These are phyloP conservation scores for Castanospermum australe DNA, from an alignment of 306 rosid species.

Conservation along the genomic window DNA sequence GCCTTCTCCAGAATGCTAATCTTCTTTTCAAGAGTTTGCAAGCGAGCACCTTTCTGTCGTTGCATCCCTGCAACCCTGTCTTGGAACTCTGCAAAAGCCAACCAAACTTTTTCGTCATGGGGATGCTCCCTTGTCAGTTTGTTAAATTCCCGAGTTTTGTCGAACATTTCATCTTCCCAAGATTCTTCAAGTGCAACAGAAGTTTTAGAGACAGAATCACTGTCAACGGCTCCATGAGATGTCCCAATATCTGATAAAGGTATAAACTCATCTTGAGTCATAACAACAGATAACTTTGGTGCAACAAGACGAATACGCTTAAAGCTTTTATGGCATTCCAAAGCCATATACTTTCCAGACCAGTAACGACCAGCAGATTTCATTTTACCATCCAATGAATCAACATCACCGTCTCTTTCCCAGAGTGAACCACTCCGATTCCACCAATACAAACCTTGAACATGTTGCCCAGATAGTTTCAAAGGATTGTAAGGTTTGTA, in stretches of 20 bases:
- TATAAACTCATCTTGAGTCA: conserved; percentile 57
- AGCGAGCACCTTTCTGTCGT: conserved; percentile 94
- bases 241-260: conserved; percentile 56
- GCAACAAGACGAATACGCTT: conserved; percentile 67
- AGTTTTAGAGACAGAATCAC: conserved; percentile 34
- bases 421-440: conserved; percentile 42
- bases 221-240: conserved; percentile 38
- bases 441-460: conserved; percentile 47
- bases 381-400: conserved; percentile 64
- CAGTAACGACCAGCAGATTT: conserved; percentile 86
- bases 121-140: conserved; percentile 84
- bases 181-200: conserved; percentile 65
- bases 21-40: conserved; percentile 91
- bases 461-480: conserved; percentile 38
- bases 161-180: conserved; percentile 89
- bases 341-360: conserved; percentile 83
- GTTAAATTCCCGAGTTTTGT: conserved; percentile 83
- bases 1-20: conserved; percentile 97
- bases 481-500: conserved; percentile 55
- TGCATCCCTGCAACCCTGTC: conserved; percentile 82
- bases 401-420: conserved; percentile 79
- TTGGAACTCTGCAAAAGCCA: conserved; percentile 85
- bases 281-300: conserved; percentile 41
- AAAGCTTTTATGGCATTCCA: conserved; percentile 78
- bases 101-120: conserved; percentile 78